Evolutionary conservation across 805 yeast genomes (phyloP).

Genomic region (Ogataea neopini): DNA sequence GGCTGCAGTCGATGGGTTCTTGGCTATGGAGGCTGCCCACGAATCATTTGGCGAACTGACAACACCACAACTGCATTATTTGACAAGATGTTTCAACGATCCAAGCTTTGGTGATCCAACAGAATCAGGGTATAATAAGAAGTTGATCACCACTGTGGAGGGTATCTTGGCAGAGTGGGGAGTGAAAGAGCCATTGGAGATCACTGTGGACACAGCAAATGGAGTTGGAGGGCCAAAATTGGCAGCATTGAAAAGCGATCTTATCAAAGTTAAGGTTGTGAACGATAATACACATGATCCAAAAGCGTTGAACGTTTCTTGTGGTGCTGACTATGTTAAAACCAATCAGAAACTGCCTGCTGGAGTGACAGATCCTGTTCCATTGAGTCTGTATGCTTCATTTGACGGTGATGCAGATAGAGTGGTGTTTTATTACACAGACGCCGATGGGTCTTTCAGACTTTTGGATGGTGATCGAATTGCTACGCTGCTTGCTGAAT

Average conservation of each 20-base stretch:
- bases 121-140: slow-evolving; percentile 69
- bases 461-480: slow-evolving; percentile 92
- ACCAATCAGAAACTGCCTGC: slow-evolving; percentile 80
- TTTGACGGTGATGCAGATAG: slow-evolving; percentile 98
- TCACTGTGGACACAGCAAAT: slow-evolving; percentile 88
- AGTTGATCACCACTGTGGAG: slow-evolving; percentile 56
- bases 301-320: slow-evolving; percentile 62
- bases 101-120: slow-evolving; percentile 57
- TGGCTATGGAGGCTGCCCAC: slow-evolving; percentile 46
- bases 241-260: slow-evolving; percentile 40
- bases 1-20: slow-evolving; percentile 63
- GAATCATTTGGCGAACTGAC: slow-evolving; percentile 72
- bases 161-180: slow-evolving; percentile 39
- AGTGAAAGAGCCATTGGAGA: slow-evolving; percentile 27
- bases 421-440: slow-evolving; percentile 73
- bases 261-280: slow-evolving; percentile 45
- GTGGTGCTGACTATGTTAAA: slow-evolving; percentile 97
- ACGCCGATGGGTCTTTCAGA: slow-evolving; percentile 40
- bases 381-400: slow-evolving; percentile 65
- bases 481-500: slow-evolving; percentile 76
- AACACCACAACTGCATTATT: slow-evolving; percentile 92
- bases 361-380: slow-evolving; percentile 45
- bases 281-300: slow-evolving; percentile 61
- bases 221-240: slow-evolving; percentile 93
- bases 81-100: slow-evolving; percentile 75